Conservation (phyloP, 345 rosid species). For the Acer negundo region DNA sequence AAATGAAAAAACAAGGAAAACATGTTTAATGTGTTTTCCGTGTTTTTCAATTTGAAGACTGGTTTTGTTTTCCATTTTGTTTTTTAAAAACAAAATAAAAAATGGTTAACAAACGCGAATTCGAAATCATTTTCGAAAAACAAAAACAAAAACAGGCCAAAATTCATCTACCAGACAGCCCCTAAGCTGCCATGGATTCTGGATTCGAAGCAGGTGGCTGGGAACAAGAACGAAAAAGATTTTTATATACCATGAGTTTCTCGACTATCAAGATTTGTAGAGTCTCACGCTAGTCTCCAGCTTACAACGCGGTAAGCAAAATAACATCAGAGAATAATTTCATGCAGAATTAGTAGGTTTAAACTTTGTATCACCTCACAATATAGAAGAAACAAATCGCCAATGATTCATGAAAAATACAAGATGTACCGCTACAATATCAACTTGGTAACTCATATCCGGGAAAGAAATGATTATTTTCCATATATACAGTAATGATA, state of each 20-base stretch:
- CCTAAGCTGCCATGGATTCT: too few relatives aligned
- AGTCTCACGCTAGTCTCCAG: background rate
- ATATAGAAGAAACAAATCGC: background rate
- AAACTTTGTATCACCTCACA: background rate
- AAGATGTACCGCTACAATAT: background rate
- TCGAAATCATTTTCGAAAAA: too few relatives aligned
- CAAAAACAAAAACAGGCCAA: too few relatives aligned
- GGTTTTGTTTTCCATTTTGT: too few relatives aligned
- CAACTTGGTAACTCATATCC: background rate
- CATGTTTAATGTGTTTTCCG: too few relatives aligned
- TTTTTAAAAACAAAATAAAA: too few relatives aligned
- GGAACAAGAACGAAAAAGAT: too few relatives aligned
- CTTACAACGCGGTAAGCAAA: background rate
- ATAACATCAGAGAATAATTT: too few relatives aligned
- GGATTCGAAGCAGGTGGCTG: background rate
- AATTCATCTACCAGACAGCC: too few relatives aligned
- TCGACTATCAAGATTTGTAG: background rate
- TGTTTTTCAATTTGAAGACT: too few relatives aligned
- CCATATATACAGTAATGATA: slow-evolving; percentile 2
- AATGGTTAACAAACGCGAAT: too few relatives aligned
- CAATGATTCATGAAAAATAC: background rate
- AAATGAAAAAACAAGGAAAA: too few relatives aligned
- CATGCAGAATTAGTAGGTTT: background rate
- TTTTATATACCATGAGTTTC: background rate
- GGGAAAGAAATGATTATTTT: background rate